phyloP scores from a whole-genome alignment of 345 rosid species.

The Cardamine resedifolia region DNA sequence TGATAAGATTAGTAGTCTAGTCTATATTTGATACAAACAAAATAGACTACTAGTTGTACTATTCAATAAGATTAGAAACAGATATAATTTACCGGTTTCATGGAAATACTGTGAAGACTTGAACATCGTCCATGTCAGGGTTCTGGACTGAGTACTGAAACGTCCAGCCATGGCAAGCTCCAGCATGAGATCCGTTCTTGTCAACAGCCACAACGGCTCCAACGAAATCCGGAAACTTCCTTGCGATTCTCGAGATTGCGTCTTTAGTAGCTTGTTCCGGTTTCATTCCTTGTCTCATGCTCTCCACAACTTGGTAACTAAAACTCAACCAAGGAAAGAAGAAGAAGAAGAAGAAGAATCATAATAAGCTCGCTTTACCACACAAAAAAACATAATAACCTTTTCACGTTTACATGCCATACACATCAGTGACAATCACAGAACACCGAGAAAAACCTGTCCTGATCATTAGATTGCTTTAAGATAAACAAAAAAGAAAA shows the following conservation, averaged over 20 bases:
- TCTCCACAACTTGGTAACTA: constrained; percentile 95
- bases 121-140: constrained; percentile 62
- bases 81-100: constrained; percentile 11
- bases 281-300: constrained; percentile 88
- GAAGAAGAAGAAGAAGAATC: background rate
- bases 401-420: background rate
- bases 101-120: constrained; percentile 65
- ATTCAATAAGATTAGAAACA: background rate
- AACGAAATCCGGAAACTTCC: constrained; percentile 72
- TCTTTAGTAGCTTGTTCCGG: constrained; percentile 78
- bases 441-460: background rate
- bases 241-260: constrained; percentile 72
- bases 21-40: background rate
- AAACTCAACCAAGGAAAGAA: constrained; percentile 19
- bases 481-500: background rate
- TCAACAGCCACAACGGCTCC: constrained; percentile 87
- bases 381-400: background rate
- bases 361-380: background rate
- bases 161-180: constrained; percentile 93
- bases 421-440: background rate
- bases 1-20: background rate
- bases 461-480: background rate
- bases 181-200: constrained; percentile 73
- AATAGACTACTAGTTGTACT: background rate
- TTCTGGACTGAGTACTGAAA: constrained; percentile 79